Percentiles rank a stretch among this genome's conserved stretches.
Conservation (phyloP, 805 yeast genomes). For the Clavispora fructus region DNA sequence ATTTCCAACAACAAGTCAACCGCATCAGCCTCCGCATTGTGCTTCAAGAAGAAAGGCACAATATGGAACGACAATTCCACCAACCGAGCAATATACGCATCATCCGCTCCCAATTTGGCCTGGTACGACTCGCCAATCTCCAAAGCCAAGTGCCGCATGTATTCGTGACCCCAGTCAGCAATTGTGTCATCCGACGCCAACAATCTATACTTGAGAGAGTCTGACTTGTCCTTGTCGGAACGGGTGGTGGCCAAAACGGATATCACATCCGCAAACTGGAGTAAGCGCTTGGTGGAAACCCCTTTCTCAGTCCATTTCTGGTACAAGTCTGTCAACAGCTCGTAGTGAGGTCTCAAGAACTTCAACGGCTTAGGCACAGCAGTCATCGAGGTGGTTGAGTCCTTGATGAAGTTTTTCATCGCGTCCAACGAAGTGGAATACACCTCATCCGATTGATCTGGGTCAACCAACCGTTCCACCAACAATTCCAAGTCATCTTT, state of each 20-base stretch:
- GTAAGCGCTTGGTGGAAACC: constrained; percentile 32
- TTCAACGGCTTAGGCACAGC: constrained; percentile 99
- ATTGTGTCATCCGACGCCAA: constrained; percentile 51
- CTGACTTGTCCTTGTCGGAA: constrained; percentile 73
- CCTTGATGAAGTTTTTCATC: constrained; percentile 74
- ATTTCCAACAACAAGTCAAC: constrained; percentile 88
- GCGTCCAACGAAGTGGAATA: constrained; percentile 61
- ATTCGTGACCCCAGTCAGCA: constrained; percentile 97
- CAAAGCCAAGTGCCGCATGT: constrained; percentile 89
- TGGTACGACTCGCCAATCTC: constrained; percentile 89
- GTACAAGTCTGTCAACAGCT: constrained; percentile 58
- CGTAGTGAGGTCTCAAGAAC: constrained; percentile 84
- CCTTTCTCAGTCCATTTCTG: constrained; percentile 51
- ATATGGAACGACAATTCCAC: constrained; percentile 66
- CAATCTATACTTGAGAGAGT: constrained; percentile 75
- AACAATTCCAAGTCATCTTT: constrained; percentile 82
- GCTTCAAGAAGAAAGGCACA: constrained; percentile 85
- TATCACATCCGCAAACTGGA: constrained; percentile 75
- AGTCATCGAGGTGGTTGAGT: constrained; percentile 96
- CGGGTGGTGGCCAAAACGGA: constrained; percentile 95
- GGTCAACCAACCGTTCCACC: constrained; percentile 69
- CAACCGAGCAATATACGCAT: constrained; percentile 37
- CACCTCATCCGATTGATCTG: constrained; percentile 36
- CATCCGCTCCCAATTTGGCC: constrained; percentile 37
- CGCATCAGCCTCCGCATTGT: constrained; percentile 98